phyloP scores from a whole-genome alignment of 768 basidiomycete genomes.

The Mycena epipterygia region DNA sequence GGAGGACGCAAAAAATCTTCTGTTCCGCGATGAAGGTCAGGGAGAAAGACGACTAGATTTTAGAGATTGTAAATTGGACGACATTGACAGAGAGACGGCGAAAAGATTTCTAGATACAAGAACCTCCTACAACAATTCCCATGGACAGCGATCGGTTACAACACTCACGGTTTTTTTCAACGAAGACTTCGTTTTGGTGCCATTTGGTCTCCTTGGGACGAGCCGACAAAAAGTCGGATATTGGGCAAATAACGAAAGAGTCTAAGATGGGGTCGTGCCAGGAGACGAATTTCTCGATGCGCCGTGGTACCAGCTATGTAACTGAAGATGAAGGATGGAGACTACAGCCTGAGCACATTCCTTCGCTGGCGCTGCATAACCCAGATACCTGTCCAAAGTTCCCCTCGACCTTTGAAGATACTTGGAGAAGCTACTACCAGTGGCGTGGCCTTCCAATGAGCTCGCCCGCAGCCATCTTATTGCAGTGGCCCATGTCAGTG shows the following conservation, averaged over 20 bases:
- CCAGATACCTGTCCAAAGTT: conserved; percentile 42
- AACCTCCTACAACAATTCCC: conserved; percentile 15
- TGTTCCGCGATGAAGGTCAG: conserved; percentile 19
- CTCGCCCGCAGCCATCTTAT: conserved; percentile 59
- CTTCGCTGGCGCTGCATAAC: conserved; percentile 50
- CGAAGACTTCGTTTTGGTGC: not conserved
- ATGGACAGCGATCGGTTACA: conserved; percentile 20
- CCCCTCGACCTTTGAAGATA: conserved; percentile 42
- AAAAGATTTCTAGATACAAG: not conserved
- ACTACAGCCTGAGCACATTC: conserved; percentile 46
- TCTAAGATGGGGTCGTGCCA: not conserved
- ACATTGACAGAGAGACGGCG: conserved; percentile 13
- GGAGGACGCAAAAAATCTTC: conserved; percentile 3
- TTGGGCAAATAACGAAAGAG: conserved; percentile 4
- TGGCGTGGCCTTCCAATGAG: conserved; percentile 60
- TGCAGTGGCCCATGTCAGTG: conserved; percentile 58
- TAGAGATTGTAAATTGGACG: not conserved
- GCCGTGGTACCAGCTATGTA: conserved; percentile 29
- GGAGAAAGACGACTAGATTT: not conserved
- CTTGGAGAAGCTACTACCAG: conserved; percentile 60
- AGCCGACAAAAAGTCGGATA: conserved; percentile 15
- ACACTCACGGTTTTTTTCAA: not conserved
- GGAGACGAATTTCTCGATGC: not conserved
- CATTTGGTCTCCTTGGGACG: conserved; percentile 12
- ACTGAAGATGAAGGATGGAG: conserved; percentile 53